Evolutionary conservation across 805 yeast species (phyloP).

Genomic region (Suhomyces sp.): DNA sequence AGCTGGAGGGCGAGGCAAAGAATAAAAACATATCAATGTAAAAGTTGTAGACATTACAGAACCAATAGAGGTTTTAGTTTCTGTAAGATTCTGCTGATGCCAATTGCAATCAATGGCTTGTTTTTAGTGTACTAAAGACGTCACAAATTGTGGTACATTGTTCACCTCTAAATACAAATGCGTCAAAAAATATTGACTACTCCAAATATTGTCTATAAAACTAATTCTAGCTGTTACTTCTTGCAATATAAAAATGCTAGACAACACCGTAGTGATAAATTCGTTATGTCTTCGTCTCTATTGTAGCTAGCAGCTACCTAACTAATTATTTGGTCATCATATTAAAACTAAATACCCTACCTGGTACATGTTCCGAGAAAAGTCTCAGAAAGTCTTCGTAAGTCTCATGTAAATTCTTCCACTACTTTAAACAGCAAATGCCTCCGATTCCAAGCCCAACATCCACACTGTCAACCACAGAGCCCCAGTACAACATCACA

Average conservation of each 20-base stretch:
- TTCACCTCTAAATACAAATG: no score
- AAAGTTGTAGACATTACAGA: not conserved
- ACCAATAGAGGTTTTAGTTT: not conserved
- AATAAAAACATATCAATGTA: not conserved
- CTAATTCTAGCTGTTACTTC: no score
- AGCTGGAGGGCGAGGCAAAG: not conserved
- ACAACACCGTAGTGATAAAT: no score
- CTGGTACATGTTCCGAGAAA: not conserved
- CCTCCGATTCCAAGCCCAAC: conserved; percentile 31
- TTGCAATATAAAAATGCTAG: no score
- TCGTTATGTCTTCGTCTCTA: no score
- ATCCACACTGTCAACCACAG: conserved; percentile 25
- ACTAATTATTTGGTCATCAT: not conserved
- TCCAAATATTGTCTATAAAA: no score
- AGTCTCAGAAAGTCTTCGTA: not conserved
- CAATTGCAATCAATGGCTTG: no score
- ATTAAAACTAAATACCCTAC: not conserved
- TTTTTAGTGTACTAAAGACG: not conserved
- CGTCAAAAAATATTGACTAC: no score
- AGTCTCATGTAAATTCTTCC: not conserved
- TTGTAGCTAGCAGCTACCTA: not conserved
- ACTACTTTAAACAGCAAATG: not conserved
- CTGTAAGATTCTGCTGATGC: no score
- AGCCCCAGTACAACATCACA: conserved; percentile 33
- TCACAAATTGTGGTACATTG: no score